Evolutionary conservation across 2,329 filamentous ascomycete genomes (phyloP).

Genomic region (Lecanosticta acicola): DNA sequence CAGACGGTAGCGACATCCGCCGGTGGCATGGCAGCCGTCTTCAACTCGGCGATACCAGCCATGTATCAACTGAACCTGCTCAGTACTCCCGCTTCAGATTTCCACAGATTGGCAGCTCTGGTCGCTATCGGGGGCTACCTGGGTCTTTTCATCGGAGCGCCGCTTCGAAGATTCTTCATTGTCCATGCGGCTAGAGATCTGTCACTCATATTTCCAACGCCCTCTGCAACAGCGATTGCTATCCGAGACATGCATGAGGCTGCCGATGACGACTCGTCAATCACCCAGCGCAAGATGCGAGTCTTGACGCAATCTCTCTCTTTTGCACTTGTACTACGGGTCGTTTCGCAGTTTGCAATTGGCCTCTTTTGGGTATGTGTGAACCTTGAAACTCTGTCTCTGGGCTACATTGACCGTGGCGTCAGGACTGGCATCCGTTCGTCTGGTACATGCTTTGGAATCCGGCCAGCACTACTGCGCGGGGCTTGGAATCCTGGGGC

Average conservation of each 20-base stretch:
- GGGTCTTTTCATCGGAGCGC: constrained; percentile 59
- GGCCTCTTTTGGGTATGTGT: too few relatives aligned
- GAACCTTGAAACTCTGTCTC: too few relatives aligned
- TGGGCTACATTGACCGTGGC: too few relatives aligned
- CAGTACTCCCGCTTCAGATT: constrained; percentile 49
- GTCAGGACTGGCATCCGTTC: too few relatives aligned
- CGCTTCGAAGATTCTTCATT: constrained; percentile 59
- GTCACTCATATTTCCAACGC: constrained; percentile 53
- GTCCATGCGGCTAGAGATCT: too few relatives aligned
- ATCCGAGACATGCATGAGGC: constrained; percentile 57
- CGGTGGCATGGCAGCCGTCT: constrained; percentile 52
- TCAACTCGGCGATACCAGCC: constrained; percentile 54
- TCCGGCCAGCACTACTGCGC: too few relatives aligned
- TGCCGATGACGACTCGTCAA: too few relatives aligned
- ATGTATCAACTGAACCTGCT: constrained; percentile 53
- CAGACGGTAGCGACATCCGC: constrained; percentile 55
- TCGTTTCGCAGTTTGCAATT: too few relatives aligned
- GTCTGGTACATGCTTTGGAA: too few relatives aligned
- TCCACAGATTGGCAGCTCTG: constrained; percentile 54
- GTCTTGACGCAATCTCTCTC: too few relatives aligned
- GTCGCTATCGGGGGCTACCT: constrained; percentile 58
- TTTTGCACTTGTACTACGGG: too few relatives aligned
- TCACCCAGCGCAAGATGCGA: too few relatives aligned
- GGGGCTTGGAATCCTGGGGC: constrained; percentile 48
- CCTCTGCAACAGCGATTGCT: constrained; percentile 55